Evolutionary conservation across 2,329 filamentous ascomycete genomes (phyloP).

Genomic region (Hypoxylon sp.): DNA sequence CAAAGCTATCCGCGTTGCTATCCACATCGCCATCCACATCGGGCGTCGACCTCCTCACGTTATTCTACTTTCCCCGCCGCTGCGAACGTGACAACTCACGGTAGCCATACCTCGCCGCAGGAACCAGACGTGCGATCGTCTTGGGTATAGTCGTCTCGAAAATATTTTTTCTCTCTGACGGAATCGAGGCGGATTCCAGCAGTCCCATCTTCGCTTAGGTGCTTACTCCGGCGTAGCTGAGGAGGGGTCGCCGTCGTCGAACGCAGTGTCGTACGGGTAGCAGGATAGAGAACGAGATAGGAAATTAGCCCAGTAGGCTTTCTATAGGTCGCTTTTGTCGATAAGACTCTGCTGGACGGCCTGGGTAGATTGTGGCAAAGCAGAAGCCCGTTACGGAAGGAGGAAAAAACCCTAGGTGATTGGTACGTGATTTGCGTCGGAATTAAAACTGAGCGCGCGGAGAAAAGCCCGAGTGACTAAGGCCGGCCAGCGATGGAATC

Average conservation of each 20-base stretch:
- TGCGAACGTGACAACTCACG: no score
- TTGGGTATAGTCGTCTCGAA: conserved; percentile 19
- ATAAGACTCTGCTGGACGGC: conserved; percentile 6
- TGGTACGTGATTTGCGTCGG: conserved; percentile 28
- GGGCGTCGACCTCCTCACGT: no score
- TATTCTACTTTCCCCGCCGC: no score
- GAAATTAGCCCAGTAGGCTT: conserved; percentile 1
- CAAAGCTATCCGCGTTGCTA: no score
- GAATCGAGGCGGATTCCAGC: conserved; percentile 11
- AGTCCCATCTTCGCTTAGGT: conserved; percentile 14
- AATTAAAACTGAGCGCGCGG: conserved; percentile 21
- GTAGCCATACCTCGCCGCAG: no score
- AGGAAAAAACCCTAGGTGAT: conserved; percentile 25
- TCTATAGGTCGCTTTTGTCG: conserved; percentile 16
- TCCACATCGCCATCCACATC: no score
- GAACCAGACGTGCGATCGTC: conserved; percentile 15
- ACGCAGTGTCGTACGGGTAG: background rate
- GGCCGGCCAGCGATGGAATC: no score
- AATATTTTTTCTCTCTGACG: no score
- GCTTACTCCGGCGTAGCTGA: conserved; percentile 29
- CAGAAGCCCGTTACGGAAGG: conserved; percentile 30
- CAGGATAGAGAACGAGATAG: background rate
- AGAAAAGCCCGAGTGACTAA: no score
- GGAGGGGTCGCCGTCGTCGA: conserved; percentile 9
- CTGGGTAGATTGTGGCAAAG: conserved; percentile 27